Evolutionary conservation across 257 asterid species (phyloP), one percentile per base, ranked within the genome.

Genomic region (Penstemon newberryi): DNA sequence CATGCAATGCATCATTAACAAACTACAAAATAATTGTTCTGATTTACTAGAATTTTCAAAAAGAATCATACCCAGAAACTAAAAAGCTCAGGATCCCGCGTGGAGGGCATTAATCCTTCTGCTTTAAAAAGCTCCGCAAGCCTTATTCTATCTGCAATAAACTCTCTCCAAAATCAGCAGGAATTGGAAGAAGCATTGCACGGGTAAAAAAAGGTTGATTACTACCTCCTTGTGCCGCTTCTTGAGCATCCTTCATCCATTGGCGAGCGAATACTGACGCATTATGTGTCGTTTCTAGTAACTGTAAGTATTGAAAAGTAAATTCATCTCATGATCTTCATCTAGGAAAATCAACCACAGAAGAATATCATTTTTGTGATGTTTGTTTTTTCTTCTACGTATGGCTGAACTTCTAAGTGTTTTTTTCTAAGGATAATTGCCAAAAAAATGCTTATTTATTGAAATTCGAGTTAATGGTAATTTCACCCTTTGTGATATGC

Each of bases 71-170:
- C 99, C 99, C 99, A 94, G 75, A 94, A 94, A 83, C 97, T 94
- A 76, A 94, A 89, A 66, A 84, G 85, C 80, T 89, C 99, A 4
- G 95, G 96, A 77, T 94, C 95, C 64, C 61, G 83, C 56, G 92
- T 67, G 11, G 91, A 12, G 51, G 99, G 99, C 95, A 87, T 85
- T 79, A 94, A 74, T 11, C 97, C 95, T 72, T 94, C 96, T 5
- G 97, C 94, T 76, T 85, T 94, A 58, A 76, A 86, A 42, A 94
- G 89, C 79, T 90, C 96, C 0, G 95, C 94, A 71, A 89, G 91
- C 80, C 91, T 78, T 79, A 68, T 38, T 69, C 93, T 84, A 79
- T 94, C 99, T 94, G 89, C 54, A 80, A 56, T 7, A 51, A 52
- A 70, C 5, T 39, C 46, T 49, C 45, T 13, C 9, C 55, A 55